Base-by-base conservation (phyloP, 2,329 filamentous ascomycete species). In the Tolypocladium endophyticum region DNA sequence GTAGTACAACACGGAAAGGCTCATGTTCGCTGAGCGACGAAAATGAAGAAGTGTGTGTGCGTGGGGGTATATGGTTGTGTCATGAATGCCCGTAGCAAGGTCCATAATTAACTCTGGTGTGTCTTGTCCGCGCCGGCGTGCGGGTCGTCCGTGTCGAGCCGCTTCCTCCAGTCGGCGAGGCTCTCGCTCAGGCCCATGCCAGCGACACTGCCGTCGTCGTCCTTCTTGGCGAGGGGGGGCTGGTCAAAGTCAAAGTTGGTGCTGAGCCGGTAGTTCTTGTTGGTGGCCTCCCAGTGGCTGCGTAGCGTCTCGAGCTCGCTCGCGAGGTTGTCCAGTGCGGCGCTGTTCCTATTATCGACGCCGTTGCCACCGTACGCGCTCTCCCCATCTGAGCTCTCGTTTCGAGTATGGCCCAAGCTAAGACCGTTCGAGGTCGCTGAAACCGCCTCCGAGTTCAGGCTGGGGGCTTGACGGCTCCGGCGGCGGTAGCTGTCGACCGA, bases 401-500 rank as follows among this genome's bases (percentile, higher is more conserved):
- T 74, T 62, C 82, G 77, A 25, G 64, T 66, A 66, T 84, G 81
- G 16, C 76, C 75, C 28, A 73, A 60, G 55, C 69, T 70, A 30
- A 65, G 60, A 4, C 75, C 76, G 47, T 77, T 78, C 47, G 71
- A 64, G 56, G 63, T 64, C 12, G 64, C 63, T 20, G 65, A 43
- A 18, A 47, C 64, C 53, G 69, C 63, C 18, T 78, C 84, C 54
- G 78, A 82, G 55, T 74, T 81, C 68, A 79, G 79, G 72, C 77
- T 84, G 61, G 73, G 76, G 55, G 73, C 73, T 64, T 85, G 82
- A 45, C 87, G 81, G 66, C 84, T 87, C 61, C 83, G 91, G 47
- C 94, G 89, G 59, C 94, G 89, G 74, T 97, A 97, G 71, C 90
- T 96, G 74, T 94, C 92, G 20, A 99, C 94, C 4, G 91, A 96